Base-by-base conservation (phyloP, 768 basidiomycete species). In the Suillus clintonianus region DNA sequence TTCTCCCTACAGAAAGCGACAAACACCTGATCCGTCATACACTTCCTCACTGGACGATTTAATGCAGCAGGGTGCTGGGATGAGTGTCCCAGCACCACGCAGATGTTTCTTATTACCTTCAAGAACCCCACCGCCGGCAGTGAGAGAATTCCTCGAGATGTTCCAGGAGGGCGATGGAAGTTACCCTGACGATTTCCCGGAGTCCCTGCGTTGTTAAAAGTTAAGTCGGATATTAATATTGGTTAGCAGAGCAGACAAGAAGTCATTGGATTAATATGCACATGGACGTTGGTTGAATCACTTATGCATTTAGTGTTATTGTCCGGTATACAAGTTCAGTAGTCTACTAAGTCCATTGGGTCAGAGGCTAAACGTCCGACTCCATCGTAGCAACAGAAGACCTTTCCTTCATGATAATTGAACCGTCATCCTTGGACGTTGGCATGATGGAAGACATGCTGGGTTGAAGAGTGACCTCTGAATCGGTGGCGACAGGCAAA, bases 161-260 rank as follows among this genome's bases (percentile, higher is more conserved):
- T 76, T 76, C 34, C 58, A 71, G 27, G 77, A 71, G 27, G 77
- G 71, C 24, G 74, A 76, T 37, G 75, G 74, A 48, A 76, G 75
- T 34, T 76, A 78, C 47, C 75, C 75, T 47, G 63, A 71, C 42
- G 71, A 78, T 64, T 76, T 76, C 64, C 75, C 75, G 27, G 71
- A 71, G 45, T 76, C 75, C 34, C 53, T 76, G 32, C 72, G 69
- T 51, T 57, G 36, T 27, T 39, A 27, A 17, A 19, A 13, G 17
- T 24, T 22, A 17, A 37, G 17, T 57, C 6, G 34, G 5, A 13
- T 47, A 7, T 45, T 24, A 22, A 22, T 30, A 5, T 39, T 30
- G 22, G 22, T 48, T 59, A 41, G 24, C 0, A 57, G 17, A 41
- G 6, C 11, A 41, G 9, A 41, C 22, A 37, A 30, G 37, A 17